A percentile compares a stretch with the other conserved stretches of the same genome.
Evolutionary conservation across 2,329 filamentous ascomycete species (phyloP).

Genomic region (Penicillium sp.): DNA sequence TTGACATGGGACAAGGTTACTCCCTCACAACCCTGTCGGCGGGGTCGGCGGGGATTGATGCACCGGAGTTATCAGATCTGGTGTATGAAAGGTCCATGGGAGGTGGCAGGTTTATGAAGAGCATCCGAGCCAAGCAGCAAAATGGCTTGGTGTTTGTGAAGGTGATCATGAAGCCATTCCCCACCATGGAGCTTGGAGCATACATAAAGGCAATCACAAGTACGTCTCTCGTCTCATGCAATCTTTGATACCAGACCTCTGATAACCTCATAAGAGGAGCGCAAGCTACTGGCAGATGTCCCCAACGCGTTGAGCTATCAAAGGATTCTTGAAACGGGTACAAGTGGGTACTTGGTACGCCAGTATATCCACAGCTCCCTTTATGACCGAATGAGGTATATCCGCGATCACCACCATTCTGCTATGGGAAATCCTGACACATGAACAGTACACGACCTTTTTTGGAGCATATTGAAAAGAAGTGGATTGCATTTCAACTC

Average conservation of each 20-base stretch:
- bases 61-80: slow-evolving; percentile 86
- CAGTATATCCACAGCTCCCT: slow-evolving; percentile 96
- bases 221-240: slow-evolving; percentile 46
- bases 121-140: slow-evolving; percentile 83
- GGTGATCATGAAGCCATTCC: slow-evolving; percentile 89
- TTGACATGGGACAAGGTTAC: slow-evolving; percentile 90
- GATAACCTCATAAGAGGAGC: slow-evolving; percentile 62
- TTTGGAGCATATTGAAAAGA: slow-evolving; percentile 96
- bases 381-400: slow-evolving; percentile 80
- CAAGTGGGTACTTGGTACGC: slow-evolving; percentile 87
- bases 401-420: neutral
- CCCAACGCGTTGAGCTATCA: slow-evolving; percentile 92
- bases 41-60: slow-evolving; percentile 89
- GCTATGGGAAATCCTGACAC: slow-evolving; percentile 26
- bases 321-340: slow-evolving; percentile 85
- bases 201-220: slow-evolving; percentile 77
- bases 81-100: slow-evolving; percentile 91
- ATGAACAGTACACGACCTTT: slow-evolving; percentile 83
- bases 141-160: slow-evolving; percentile 93
- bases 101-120: slow-evolving; percentile 93
- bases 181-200: slow-evolving; percentile 73
- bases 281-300: slow-evolving; percentile 74
- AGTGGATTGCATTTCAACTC: slow-evolving; percentile 96
- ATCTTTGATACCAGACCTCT: neutral
- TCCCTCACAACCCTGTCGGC: slow-evolving; percentile 89